A percentile compares a stretch with the other conserved stretches of the same genome.
phyloP scores from a whole-genome alignment of 768 basidiomycete genomes.

The Hygrophoropsis aurantiaca region DNA sequence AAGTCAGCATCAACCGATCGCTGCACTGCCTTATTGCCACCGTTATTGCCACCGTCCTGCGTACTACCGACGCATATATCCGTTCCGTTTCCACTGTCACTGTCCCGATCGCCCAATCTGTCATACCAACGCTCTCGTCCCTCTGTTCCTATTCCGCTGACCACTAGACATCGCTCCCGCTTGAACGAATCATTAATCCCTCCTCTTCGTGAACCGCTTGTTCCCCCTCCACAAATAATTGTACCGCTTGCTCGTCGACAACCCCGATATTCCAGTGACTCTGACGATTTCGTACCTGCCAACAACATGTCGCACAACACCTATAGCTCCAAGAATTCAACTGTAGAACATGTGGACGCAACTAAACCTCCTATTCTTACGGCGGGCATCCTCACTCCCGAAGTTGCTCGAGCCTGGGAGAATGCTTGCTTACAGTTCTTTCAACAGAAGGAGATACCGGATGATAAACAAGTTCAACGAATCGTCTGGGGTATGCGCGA shows the following conservation, averaged over 20 bases:
- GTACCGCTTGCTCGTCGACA: not conserved
- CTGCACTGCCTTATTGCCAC: too few relatives aligned
- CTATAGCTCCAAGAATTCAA: not conserved
- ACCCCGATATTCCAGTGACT: not conserved
- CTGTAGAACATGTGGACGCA: not conserved
- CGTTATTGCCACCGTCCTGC: not conserved
- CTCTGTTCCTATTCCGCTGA: not conserved
- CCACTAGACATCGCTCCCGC: not conserved
- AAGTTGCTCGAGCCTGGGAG: not conserved
- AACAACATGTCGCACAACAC: not conserved
- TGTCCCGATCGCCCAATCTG: not conserved
- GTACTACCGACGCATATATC: not conserved
- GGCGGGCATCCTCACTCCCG: not conserved
- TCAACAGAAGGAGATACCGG: not conserved
- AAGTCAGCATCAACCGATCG: not conserved
- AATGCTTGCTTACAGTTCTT: not conserved
- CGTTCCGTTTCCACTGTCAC: not conserved
- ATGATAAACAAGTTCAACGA: not conserved
- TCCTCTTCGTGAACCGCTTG: not conserved
- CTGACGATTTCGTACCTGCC: not conserved
- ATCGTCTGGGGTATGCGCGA: slow-evolving; percentile 4
- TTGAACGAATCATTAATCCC: not conserved
- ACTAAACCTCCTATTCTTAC: not conserved
- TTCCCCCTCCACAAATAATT: not conserved
- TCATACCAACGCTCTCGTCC: not conserved